Evolutionary conservation across 2,329 filamentous ascomycete species (phyloP).

Genomic region (Cryphonectria radicalis): DNA sequence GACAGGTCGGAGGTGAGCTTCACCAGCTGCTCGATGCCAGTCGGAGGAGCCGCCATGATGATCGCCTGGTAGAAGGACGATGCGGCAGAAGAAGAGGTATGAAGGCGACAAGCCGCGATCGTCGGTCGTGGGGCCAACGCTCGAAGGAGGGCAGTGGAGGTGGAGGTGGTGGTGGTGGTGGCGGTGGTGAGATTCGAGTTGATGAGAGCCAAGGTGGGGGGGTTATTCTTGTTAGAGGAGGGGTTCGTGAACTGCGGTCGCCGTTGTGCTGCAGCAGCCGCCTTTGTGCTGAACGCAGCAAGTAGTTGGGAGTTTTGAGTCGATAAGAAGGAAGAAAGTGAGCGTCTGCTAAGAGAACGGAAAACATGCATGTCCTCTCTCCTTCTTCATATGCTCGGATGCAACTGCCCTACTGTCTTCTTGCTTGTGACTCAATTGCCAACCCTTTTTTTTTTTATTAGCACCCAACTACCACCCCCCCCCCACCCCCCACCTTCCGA

Average conservation of each 20-base stretch:
- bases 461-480: too few species aligned
- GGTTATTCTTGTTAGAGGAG: conserved; percentile 25
- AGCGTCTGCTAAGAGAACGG: conserved; percentile 16
- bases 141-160: neutral
- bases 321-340: neutral
- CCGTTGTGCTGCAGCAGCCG: conserved; percentile 10
- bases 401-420: neutral
- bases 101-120: neutral
- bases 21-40: conserved; percentile 39
- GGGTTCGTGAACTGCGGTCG: conserved; percentile 18
- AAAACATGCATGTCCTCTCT: conserved; percentile 28
- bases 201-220: conserved; percentile 24
- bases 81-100: conserved; percentile 15
- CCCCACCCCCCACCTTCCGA: neutral
- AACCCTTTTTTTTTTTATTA: conserved; percentile 16
- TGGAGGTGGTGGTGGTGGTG: neutral
- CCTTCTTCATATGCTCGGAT: conserved; percentile 4
- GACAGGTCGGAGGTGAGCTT: conserved; percentile 42
- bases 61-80: conserved; percentile 24
- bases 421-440: conserved; percentile 25
- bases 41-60: conserved; percentile 29
- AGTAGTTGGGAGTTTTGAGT: neutral
- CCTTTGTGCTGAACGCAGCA: neutral
- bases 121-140: conserved; percentile 18
- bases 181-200: conserved; percentile 6